These are phyloP conservation scores for Aspergillus latus DNA, from an alignment of 2,329 filamentous ascomycete species.

Conservation along the genomic window DNA sequence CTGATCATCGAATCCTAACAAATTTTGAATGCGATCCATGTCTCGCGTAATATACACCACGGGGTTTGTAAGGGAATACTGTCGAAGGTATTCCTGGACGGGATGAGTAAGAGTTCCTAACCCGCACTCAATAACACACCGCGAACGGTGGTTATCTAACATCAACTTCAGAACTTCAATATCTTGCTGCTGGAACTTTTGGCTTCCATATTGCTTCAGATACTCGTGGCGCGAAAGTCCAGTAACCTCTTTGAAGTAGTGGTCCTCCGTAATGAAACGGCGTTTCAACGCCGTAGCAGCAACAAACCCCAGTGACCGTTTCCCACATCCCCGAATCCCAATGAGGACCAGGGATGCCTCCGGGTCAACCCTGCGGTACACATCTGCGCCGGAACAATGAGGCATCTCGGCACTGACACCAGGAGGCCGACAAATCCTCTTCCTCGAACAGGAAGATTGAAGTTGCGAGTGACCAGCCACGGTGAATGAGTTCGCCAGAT, in stretches of 20 bases:
- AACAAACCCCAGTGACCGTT: conserved; percentile 45
- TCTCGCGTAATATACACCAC: conserved; percentile 45
- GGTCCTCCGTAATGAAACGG: conserved; percentile 46
- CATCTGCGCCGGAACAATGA: conserved; percentile 10
- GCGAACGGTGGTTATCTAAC: conserved; percentile 44
- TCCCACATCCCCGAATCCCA: conserved; percentile 46
- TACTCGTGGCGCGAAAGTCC: conserved; percentile 45
- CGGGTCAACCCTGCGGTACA: conserved; percentile 32
- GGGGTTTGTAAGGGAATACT: conserved; percentile 39
- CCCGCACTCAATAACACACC: conserved; percentile 47
- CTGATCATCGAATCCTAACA: conserved; percentile 47
- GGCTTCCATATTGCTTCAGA: conserved; percentile 40
- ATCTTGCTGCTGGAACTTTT: conserved; percentile 44
- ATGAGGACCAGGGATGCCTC: conserved; percentile 45
- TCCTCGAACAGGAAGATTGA: conserved; percentile 1
- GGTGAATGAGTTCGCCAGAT: neutral
- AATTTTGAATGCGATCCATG: conserved; percentile 39
- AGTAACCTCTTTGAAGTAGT: conserved; percentile 46
- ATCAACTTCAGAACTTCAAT: conserved; percentile 45
- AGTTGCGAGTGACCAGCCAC: neutral
- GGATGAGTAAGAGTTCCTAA: conserved; percentile 44
- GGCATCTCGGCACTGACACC: conserved; percentile 11
- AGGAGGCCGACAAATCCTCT: conserved; percentile 1
- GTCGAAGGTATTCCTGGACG: conserved; percentile 42
- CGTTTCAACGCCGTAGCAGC: conserved; percentile 45